Base-by-base conservation (phyloP, 306 rosid species). In the Quercus ilex region DNA sequence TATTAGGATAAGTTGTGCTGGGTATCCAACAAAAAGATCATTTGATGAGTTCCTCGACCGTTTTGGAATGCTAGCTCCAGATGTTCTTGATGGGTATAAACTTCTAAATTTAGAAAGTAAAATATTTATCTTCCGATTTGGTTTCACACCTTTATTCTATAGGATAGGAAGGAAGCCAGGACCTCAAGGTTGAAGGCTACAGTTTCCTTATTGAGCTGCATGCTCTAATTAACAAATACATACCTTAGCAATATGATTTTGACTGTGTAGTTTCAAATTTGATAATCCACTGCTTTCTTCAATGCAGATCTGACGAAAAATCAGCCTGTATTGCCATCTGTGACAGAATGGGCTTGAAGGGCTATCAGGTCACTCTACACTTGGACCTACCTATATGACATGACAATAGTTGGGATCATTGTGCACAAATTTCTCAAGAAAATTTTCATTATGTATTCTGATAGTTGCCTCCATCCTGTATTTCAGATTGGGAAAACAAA, bases 41-140 rank as follows among this genome's bases (percentile, higher is more conserved):
- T 91, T 91, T 60, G 94, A 93, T 33, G 97, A 93, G 88, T 93
- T 91, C 71, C 94, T 93, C 18, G 96, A 89, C 41, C 97, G 97
- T 71, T 93, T 93, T 78, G 97, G 97, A 85, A 89, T 91, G 94
- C 94, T 93, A 53, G 92, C 86, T 76, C 97, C 97, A 5, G 92
- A 86, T 79, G 90, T 93, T 83, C 86, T 91, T 19, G 94, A 93
- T 55, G 97, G 97, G 97, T 91, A 92, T 55, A 52, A 38, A 69
- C 28, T 74, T 79, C 41, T 80, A 30, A 20, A 71, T 15, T 59
- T 38, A 38, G 53, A 72, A 60, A 49, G 55, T 74, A 75, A 72
- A 73, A 55, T 4, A 4, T 20, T 3, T 4, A 6, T 26, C 30
- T 60, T 35, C 60, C 21, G 6, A 19, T 73, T 43, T 58, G 30